Evolutionary conservation across 208 protist species (phyloP).

Genomic region (Leishmania gerbilli): DNA sequence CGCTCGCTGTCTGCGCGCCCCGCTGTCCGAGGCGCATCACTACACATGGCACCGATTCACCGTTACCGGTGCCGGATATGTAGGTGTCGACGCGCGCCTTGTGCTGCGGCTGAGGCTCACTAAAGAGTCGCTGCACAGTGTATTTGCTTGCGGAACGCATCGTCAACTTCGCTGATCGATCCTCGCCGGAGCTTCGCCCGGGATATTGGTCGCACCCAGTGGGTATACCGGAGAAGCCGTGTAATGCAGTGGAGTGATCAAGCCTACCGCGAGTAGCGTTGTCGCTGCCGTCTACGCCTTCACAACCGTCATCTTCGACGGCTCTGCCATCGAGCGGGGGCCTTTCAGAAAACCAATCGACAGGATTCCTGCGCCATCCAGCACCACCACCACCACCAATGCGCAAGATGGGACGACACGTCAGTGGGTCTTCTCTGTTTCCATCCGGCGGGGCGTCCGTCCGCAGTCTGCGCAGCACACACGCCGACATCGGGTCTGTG

Average conservation of each 20-base stretch:
- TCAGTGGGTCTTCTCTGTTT: background rate
- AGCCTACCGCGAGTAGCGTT: background rate
- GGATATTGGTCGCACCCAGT: background rate
- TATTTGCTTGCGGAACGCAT: background rate
- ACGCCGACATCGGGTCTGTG: background rate
- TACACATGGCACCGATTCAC: background rate
- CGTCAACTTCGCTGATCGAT: background rate
- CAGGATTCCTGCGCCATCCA: background rate
- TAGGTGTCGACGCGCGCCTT: background rate
- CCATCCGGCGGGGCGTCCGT: background rate
- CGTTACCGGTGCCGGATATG: background rate
- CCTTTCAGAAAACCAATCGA: background rate
- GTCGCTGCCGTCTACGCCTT: background rate
- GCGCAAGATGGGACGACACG: slow-evolving; percentile 6
- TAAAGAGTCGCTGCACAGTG: slow-evolving; percentile 1
- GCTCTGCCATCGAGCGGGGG: background rate
- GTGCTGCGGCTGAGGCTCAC: background rate
- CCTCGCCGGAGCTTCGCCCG: background rate
- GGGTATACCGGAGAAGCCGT: background rate
- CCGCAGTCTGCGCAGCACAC: slow-evolving; percentile 3
- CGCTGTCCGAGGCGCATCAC: no score
- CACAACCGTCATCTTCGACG: background rate
- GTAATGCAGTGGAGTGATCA: background rate
- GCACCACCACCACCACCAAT: slow-evolving; percentile 5
- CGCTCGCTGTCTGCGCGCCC: background rate